Evolutionary conservation across 1,139 yeast genomes (phyloP).

Genomic region (Candida gigantensis): DNA sequence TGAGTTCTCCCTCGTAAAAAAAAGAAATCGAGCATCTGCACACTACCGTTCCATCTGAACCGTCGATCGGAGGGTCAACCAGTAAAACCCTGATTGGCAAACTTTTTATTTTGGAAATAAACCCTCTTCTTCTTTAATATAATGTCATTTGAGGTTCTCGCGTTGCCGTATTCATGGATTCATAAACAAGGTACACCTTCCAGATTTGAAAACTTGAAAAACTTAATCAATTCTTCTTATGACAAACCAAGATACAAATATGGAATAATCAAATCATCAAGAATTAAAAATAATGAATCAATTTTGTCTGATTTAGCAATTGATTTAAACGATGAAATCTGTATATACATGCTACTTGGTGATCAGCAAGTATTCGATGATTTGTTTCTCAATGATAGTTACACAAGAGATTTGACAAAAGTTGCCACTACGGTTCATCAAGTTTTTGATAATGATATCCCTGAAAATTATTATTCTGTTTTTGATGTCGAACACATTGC

Average conservation of each 20-base stretch:
- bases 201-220: conserved; percentile 19
- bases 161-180: conserved; percentile 29
- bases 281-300: conserved; percentile 35
- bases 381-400: conserved; percentile 14
- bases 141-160: conserved; percentile 25
- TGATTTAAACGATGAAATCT: conserved; percentile 20
- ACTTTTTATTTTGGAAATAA: too few relatives aligned
- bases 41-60: too few relatives aligned
- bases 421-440: conserved; percentile 11
- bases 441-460: conserved; percentile 31
- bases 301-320: conserved; percentile 31
- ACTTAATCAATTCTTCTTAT: conserved; percentile 50
- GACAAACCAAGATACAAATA: conserved; percentile 45
- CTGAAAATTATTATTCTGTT: conserved; percentile 16
- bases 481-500: conserved; percentile 18
- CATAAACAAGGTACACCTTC: conserved; percentile 11
- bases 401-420: conserved; percentile 25
- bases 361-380: conserved; percentile 20
- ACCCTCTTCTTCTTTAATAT: too few relatives aligned
- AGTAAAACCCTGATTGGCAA: too few relatives aligned
- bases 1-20: too few relatives aligned
- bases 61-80: too few relatives aligned
- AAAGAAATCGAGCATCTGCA: too few relatives aligned
- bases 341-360: conserved; percentile 31
- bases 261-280: conserved; percentile 40